phyloP scores from a whole-genome alignment of 2,329 filamentous ascomycete species.

The Neopestalotiopsis sp. region DNA sequence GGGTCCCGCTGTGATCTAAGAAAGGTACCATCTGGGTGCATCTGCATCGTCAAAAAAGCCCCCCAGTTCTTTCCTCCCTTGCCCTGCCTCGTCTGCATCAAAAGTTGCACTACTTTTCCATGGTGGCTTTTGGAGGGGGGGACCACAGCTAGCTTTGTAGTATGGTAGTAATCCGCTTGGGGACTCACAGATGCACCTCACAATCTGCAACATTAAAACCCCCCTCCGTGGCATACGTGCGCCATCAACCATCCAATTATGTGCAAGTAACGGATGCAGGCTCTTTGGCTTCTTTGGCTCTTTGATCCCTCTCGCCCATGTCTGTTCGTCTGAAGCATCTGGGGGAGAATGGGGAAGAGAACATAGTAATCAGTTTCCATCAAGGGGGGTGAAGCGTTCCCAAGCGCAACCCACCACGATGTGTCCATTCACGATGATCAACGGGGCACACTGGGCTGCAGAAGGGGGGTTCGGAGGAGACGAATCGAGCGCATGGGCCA shows the following conservation, averaged over 20 bases:
- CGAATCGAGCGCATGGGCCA: background rate
- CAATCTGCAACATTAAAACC: conserved; percentile 13
- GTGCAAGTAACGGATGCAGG: background rate
- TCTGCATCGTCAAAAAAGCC: background rate
- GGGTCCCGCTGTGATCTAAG: background rate
- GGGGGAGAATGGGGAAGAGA: background rate
- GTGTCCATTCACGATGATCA: background rate
- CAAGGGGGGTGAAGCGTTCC: background rate
- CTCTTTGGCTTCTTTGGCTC: background rate
- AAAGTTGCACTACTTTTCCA: background rate
- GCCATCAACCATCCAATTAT: background rate
- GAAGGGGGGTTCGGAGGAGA: background rate
- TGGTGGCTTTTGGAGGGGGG: conserved; percentile 4
- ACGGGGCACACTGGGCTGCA: conserved; percentile 2
- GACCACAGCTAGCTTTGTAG: background rate
- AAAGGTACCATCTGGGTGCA: conserved; percentile 1
- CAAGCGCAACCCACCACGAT: conserved; percentile 9
- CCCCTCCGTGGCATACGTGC: background rate
- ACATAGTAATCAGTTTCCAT: background rate
- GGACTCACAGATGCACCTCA: conserved; percentile 11
- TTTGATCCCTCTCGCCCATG: background rate
- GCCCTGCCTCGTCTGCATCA: conserved; percentile 1
- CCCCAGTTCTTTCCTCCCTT: background rate
- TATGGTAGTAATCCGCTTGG: background rate
- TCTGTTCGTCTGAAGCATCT: background rate